Base-by-base conservation (phyloP, 2,329 filamentous ascomycete genomes). In the Periconia sp. region DNA sequence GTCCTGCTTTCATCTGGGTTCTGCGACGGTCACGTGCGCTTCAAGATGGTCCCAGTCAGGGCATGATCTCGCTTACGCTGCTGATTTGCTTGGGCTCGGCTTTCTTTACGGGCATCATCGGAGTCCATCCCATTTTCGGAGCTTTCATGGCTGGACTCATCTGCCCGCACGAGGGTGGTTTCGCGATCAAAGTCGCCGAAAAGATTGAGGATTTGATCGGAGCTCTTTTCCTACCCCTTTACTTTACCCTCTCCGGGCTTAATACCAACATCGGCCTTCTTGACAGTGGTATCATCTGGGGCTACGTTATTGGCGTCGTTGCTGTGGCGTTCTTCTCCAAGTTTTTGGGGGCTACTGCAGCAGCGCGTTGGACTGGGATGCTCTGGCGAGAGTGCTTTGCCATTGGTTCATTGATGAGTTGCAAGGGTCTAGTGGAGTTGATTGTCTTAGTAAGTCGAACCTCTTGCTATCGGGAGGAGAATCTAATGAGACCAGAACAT, bases 131-230 rank as follows among this genome's bases (percentile, higher is more conserved):
- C 42, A 96, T 97, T 64, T 97, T 97, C 60, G 92, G 92, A 29
- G 91, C 87, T 3, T 97, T 97, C 66, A 78, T 96, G 45, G 83
- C 92, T 29, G 92, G 92, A 1, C 69, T 97, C 18, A 94, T 97
- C 43, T 91, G 91, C 56, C 92, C 92, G 0, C 91, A 94, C 61
- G 88, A 95, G 44, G 87, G 88, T 35, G 89, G 91, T 19, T 95
- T 96, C 62, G 88, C 89, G 16, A 94, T 96, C 70, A 92, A 92
- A 55, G 76, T 96, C 28, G 94, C 90, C 0, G 91, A 96, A 64
- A 96, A 96, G 76, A 86, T 97, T 46, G 92, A 97, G 68, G 92
- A 97, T 78, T 74, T 96, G 9, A 86, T 96, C 21, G 84, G 85
- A 0, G 86, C 88, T 1, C 73, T 97, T 1, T 91, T 97, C 56